Percentiles rank a stretch among this genome's conserved stretches.
Conservation (phyloP, 495 filamentous ascomycete genomes). For the Neurospora terricola region DNA sequence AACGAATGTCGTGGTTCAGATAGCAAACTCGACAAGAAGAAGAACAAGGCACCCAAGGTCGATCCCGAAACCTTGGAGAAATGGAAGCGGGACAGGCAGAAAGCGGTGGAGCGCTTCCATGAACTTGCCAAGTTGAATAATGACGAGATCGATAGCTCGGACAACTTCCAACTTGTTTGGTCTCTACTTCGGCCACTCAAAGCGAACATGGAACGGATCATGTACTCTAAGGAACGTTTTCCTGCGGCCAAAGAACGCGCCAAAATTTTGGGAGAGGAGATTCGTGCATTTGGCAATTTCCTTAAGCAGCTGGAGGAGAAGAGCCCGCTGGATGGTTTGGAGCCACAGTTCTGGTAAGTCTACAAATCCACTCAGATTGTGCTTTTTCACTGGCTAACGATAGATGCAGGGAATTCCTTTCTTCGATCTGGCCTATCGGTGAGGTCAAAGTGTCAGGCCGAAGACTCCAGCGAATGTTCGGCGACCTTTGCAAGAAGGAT, state of each 20-base stretch:
- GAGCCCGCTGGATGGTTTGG: slow-evolving; percentile 26
- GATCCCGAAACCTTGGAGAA: slow-evolving; percentile 25
- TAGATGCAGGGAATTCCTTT: slow-evolving; percentile 23
- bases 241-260: slow-evolving; percentile 35
- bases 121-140: slow-evolving; percentile 22
- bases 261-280: slow-evolving; percentile 35
- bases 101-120: slow-evolving; percentile 24
- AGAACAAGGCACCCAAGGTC: slow-evolving; percentile 20
- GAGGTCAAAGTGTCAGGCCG: slow-evolving; percentile 27
- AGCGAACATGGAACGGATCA: slow-evolving; percentile 30
- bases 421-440: slow-evolving; percentile 29
- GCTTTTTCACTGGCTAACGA: slow-evolving; percentile 7
- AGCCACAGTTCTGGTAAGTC: slow-evolving; percentile 38
- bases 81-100: slow-evolving; percentile 22
- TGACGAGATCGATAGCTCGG: slow-evolving; percentile 21
- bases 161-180: slow-evolving; percentile 30
- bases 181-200: slow-evolving; percentile 36
- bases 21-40: slow-evolving; percentile 22
- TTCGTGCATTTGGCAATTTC: slow-evolving; percentile 36
- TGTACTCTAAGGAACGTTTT: slow-evolving; percentile 33
- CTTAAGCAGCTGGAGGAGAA: slow-evolving; percentile 30
- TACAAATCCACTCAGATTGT: neutral
- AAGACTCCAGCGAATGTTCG: slow-evolving; percentile 38
- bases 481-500: slow-evolving; percentile 26
- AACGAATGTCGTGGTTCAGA: slow-evolving; percentile 14